Base-by-base conservation (phyloP, 2,329 filamentous ascomycete species). In the Diaporthe sp. region DNA sequence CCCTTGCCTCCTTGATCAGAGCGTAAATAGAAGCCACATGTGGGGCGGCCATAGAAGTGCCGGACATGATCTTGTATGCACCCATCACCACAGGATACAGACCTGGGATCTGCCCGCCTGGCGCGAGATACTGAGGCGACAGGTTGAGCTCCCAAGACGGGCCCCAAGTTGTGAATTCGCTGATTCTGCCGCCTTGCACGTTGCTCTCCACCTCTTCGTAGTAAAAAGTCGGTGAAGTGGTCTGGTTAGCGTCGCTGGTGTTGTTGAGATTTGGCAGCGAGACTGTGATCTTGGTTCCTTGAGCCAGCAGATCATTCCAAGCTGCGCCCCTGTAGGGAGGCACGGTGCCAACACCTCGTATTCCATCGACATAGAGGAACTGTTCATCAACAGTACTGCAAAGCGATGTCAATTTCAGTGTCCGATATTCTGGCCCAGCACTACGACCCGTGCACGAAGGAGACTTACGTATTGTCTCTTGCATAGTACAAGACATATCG, bases 31-130 rank as follows among this genome's bases (percentile, higher is more conserved):
- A 65, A 7, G 72, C 72, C 19, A 55, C 61, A 15, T 68, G 53
- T n/a, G 72, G 72, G 1, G 72, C 51, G 10, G 72, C 61, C 46
- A 68, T 46, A 8, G 72, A 74, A 17, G 72, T 74, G 22, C 72
- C 72, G 4, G 72, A 68, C 61, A 59, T 57, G 46, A 37, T 65
- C 28, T 51, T 65, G 49, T 73, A 73, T 10, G 61, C 49, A 9
- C 72, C 62, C 62, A 57, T 39, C 22, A 49, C 72, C 3, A 53
- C 46, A 39, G 65, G 65, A 42, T 68, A 68, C 19, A 68, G 8
- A 17, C 65, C 65, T 53, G 65, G 65, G 13, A 68, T 68, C 34
- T 68, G 65, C 4, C 65, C 65, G 3, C 65, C 65, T 39, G 65
- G 65, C 9, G 65, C 65, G 13, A 68, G 65, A 25, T 39, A 68